Evolutionary conservation across 2,329 filamentous ascomycete species (phyloP).

Genomic region (Alternaria ventricosa): DNA sequence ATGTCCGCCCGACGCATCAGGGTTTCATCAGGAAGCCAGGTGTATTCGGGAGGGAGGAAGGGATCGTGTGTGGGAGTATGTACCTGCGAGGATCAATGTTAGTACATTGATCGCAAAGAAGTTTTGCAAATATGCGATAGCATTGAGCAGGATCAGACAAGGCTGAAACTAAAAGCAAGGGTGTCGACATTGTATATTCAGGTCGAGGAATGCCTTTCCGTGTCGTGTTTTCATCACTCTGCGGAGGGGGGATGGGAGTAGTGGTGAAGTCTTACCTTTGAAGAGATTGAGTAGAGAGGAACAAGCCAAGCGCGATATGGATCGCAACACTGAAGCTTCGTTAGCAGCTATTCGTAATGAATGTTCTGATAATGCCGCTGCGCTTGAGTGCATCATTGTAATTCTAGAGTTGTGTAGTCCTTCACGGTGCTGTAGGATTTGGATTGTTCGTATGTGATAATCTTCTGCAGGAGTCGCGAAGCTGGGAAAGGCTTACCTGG

Average conservation of each 20-base stretch:
- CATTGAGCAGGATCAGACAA: slow-evolving; percentile 63
- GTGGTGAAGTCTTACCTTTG: slow-evolving; percentile 51
- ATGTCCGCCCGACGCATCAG: slow-evolving; percentile 75
- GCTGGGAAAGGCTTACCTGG: slow-evolving; percentile 23
- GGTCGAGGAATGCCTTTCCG: slow-evolving; percentile 73
- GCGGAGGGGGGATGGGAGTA: slow-evolving; percentile 28
- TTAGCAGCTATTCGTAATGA: slow-evolving; percentile 23
- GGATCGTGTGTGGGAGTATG: slow-evolving; percentile 28
- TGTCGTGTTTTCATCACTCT: slow-evolving; percentile 69
- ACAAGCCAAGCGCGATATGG: not conserved
- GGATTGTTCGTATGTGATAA: slow-evolving; percentile 60
- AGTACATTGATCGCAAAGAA: slow-evolving; percentile 27
- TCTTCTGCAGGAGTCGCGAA: slow-evolving; percentile 48
- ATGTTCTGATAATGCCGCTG: not conserved
- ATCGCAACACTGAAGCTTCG: slow-evolving; percentile 14
- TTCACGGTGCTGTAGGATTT: slow-evolving; percentile 64
- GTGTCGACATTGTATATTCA: slow-evolving; percentile 69
- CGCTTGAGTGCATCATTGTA: slow-evolving; percentile 58
- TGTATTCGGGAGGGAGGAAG: slow-evolving; percentile 12
- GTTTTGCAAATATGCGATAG: slow-evolving; percentile 14
- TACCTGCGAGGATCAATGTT: slow-evolving; percentile 41
- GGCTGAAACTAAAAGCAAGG: slow-evolving; percentile 70
- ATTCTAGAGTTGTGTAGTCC: slow-evolving; percentile 62
- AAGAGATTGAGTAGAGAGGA: not conserved
- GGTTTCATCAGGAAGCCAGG: slow-evolving; percentile 61